Percentiles rank a stretch among this genome's conserved stretches.
Conservation (phyloP, 2,329 filamentous ascomycete genomes). For the Emergomyces pasteurianus region DNA sequence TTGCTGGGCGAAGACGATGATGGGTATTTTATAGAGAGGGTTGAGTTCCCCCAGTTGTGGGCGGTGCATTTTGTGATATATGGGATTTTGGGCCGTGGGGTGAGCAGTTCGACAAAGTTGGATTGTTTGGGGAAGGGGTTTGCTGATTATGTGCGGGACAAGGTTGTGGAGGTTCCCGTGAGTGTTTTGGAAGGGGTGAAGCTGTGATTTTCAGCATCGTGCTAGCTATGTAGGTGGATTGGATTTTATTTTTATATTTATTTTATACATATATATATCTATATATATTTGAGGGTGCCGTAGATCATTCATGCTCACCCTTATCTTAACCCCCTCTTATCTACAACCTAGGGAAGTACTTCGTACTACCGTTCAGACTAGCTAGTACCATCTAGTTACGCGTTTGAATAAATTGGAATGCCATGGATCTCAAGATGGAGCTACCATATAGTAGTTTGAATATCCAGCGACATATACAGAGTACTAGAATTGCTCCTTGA, state of each 20-base stretch:
- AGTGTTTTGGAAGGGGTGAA: constrained; percentile 1
- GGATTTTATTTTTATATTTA: neutral
- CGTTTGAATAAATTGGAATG: too few species aligned
- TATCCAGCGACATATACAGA: too few species aligned
- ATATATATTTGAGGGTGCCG: too few species aligned
- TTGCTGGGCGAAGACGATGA: constrained; percentile 35
- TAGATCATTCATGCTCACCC: too few species aligned
- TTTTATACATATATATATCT: too few species aligned
- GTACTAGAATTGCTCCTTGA: too few species aligned
- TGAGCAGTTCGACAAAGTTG: constrained; percentile 38
- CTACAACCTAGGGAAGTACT: too few species aligned
- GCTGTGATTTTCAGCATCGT: neutral
- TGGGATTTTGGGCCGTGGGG: constrained; percentile 33
- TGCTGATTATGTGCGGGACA: constrained; percentile 39
- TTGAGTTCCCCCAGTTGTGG: constrained; percentile 35
- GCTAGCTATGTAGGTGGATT: neutral
- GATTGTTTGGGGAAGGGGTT: constrained; percentile 44
- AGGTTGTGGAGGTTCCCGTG: constrained; percentile 31
- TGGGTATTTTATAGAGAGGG: constrained; percentile 33
- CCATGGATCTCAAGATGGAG: too few species aligned
- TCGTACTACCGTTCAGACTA: too few species aligned
- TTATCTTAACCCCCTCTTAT: too few species aligned
- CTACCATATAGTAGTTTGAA: too few species aligned
- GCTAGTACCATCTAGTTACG: too few species aligned
- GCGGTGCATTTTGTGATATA: constrained; percentile 43